phyloP scores from a whole-genome alignment of 768 basidiomycete genomes.

The Russula earlei region DNA sequence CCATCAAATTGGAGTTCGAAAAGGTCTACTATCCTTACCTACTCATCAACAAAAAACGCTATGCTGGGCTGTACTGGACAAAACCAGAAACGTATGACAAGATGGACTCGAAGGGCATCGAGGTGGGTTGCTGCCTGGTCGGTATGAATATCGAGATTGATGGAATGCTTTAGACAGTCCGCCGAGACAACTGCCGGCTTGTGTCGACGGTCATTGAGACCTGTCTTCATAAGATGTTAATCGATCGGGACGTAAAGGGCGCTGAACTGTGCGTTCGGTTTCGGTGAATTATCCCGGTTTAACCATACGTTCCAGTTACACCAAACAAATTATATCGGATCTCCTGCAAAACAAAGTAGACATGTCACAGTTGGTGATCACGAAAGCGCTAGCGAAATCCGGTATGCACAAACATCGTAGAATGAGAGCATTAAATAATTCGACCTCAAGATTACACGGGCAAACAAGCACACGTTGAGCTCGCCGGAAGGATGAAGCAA shows the following conservation, averaged over 20 bases:
- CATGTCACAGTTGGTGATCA: slow-evolving; percentile 98
- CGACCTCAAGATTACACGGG: slow-evolving; percentile 65
- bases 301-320: slow-evolving; percentile 47
- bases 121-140: slow-evolving; percentile 41
- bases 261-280: slow-evolving; percentile 71
- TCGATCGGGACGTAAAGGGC: slow-evolving; percentile 86
- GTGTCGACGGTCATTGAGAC: slow-evolving; percentile 98
- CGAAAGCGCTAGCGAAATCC: slow-evolving; percentile 88
- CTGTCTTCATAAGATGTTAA: slow-evolving; percentile 95
- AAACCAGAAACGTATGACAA: slow-evolving; percentile 92
- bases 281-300: not conserved
- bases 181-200: slow-evolving; percentile 96
- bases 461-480: slow-evolving; percentile 94
- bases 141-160: not conserved
- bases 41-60: slow-evolving; percentile 97
- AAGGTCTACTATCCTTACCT: slow-evolving; percentile 98
- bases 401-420: slow-evolving; percentile 34
- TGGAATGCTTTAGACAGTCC: slow-evolving; percentile 65
- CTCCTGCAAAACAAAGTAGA: slow-evolving; percentile 94
- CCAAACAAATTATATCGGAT: slow-evolving; percentile 88
- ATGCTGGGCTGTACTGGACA: slow-evolving; percentile 98
- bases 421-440: not conserved
- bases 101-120: slow-evolving; percentile 99
- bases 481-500: slow-evolving; percentile 91
- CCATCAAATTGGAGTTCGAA: slow-evolving; percentile 98